A percentile compares a stretch with the other conserved stretches of the same genome.
Conservation (phyloP, 805 yeast species). For the Starmerella bombicola region DNA sequence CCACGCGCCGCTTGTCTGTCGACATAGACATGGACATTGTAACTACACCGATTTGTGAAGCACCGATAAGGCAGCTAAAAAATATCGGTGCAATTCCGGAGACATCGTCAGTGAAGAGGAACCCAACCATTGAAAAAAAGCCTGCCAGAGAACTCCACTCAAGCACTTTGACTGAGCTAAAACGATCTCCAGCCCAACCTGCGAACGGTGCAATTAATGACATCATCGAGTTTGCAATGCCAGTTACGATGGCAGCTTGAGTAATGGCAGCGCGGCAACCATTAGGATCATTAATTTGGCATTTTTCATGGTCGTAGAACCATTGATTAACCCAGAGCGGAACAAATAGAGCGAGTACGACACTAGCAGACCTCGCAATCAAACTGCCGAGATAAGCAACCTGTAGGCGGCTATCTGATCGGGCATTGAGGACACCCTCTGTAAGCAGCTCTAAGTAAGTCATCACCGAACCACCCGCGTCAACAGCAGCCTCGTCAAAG, state of each 20-base stretch:
- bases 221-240: slow-evolving; percentile 48
- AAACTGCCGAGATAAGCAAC: slow-evolving; percentile 51
- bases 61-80: slow-evolving; percentile 40
- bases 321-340: slow-evolving; percentile 51
- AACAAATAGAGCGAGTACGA: slow-evolving; percentile 45
- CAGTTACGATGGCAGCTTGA: slow-evolving; percentile 55
- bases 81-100: slow-evolving; percentile 28
- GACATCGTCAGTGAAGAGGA: slow-evolving; percentile 28
- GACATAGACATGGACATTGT: slow-evolving; percentile 53
- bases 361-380: slow-evolving; percentile 51
- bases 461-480: slow-evolving; percentile 19
- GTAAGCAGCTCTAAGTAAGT: slow-evolving; percentile 34
- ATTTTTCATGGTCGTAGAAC: slow-evolving; percentile 40
- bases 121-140: slow-evolving; percentile 13
- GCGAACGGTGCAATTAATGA: slow-evolving; percentile 51
- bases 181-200: slow-evolving; percentile 45
- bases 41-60: slow-evolving; percentile 49
- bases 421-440: slow-evolving; percentile 39
- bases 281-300: slow-evolving; percentile 29
- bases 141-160: slow-evolving; percentile 25
- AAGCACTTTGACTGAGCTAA: slow-evolving; percentile 29
- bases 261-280: slow-evolving; percentile 52
- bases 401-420: slow-evolving; percentile 36
- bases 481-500: slow-evolving; percentile 26
- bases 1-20: slow-evolving; percentile 34